These are phyloP conservation scores for Acanthamoeba divionensis DNA, from an alignment of 208 protist genomes.

Conservation along the genomic window DNA sequence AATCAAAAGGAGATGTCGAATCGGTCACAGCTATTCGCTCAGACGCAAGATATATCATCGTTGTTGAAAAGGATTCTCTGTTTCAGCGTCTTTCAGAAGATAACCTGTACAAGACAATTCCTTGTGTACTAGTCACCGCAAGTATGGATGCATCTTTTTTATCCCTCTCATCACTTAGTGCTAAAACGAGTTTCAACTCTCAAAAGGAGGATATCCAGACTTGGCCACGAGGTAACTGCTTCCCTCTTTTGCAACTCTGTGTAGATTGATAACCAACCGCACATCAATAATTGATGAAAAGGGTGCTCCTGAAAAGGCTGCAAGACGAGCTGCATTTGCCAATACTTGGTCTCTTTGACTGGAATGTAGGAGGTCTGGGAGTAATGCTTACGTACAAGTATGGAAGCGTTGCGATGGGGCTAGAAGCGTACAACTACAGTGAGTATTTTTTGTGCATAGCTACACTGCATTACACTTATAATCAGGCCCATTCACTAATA, in stretches of 20 bases:
- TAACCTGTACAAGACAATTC: not conserved
- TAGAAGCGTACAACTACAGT: not conserved
- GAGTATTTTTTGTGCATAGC: not conserved
- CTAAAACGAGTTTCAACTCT: not conserved
- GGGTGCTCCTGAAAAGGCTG: not conserved
- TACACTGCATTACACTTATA: not conserved
- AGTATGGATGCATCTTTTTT: too few species aligned
- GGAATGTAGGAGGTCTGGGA: not conserved
- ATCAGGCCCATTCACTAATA: too few species aligned
- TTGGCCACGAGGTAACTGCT: not conserved
- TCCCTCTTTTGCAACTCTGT: not conserved
- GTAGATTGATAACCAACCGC: not conserved
- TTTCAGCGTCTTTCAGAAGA: slow-evolving; percentile 38
- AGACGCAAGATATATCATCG: not conserved
- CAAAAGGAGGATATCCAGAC: slow-evolving; percentile 13
- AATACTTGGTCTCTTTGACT: slow-evolving; percentile 20
- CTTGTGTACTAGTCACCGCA: not conserved
- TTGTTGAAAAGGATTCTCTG: slow-evolving; percentile 19
- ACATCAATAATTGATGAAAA: not conserved
- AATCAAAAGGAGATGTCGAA: too few species aligned
- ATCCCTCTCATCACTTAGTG: not conserved
- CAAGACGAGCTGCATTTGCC: not conserved
- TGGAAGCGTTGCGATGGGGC: not conserved
- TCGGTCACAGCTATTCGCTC: not conserved
- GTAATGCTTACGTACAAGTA: not conserved